These are phyloP conservation scores for Solidago caesia DNA, from an alignment of 129 eudicot species.

Conservation along the genomic window DNA sequence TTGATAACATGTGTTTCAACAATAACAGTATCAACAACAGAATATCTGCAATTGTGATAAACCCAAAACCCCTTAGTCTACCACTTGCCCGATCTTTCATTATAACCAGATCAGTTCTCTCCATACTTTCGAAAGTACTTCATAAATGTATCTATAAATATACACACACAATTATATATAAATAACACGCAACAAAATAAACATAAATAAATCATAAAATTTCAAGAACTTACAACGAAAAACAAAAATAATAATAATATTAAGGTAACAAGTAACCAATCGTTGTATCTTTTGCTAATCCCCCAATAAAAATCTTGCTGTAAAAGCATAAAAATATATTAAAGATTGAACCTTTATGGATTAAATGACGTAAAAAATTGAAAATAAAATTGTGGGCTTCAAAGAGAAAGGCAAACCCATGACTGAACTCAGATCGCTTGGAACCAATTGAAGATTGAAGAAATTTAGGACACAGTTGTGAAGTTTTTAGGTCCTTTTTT, in stretches of 20 bases:
- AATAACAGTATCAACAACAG: conserved; percentile 82
- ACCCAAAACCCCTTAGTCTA: conserved; percentile 89
- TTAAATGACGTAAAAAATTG: neutral
- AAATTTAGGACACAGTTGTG: neutral
- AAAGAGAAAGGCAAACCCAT: conserved; percentile 53
- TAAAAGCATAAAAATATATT: conserved; percentile 5
- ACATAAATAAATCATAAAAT: too few relatives aligned
- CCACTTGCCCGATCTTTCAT: conserved; percentile 87
- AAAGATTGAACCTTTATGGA: neutral
- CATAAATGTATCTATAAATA: conserved; percentile 54
- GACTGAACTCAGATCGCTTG: conserved; percentile 66
- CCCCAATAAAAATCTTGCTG: conserved; percentile 94
- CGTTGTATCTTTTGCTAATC: conserved; percentile 77
- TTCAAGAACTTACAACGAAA: neutral
- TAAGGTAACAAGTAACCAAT: conserved; percentile 39
- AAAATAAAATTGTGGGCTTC: neutral
- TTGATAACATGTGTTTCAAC: conserved; percentile 74
- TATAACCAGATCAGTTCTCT: conserved; percentile 85
- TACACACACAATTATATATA: neutral
- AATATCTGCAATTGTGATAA: conserved; percentile 80
- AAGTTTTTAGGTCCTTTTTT: neutral
- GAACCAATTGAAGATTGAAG: conserved; percentile 54
- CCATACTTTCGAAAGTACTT: conserved; percentile 89
- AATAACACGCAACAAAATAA: neutral
- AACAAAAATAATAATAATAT: neutral